Percentiles rank a stretch among this genome's conserved stretches.
Evolutionary conservation across 2,329 filamentous ascomycete species (phyloP).

Genomic region (Chaetomiaceae sp.): DNA sequence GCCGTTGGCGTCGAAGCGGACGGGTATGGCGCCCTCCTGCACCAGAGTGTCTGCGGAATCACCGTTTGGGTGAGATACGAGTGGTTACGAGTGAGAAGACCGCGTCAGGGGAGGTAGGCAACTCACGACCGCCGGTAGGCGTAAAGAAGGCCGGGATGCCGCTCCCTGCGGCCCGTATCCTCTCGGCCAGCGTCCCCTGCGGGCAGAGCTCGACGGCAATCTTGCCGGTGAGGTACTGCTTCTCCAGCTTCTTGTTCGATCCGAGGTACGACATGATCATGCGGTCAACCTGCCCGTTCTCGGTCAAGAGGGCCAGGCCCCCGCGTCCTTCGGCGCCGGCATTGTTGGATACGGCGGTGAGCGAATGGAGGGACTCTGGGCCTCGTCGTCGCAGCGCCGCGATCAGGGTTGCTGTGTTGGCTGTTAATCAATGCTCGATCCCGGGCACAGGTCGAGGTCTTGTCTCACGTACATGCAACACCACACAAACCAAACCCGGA

Average conservation of each 20-base stretch:
- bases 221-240: constrained; percentile 67
- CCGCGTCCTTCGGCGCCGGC: constrained; percentile 63
- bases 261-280: constrained; percentile 72
- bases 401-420: constrained; percentile 52
- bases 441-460: neutral
- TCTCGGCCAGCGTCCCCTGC: constrained; percentile 67
- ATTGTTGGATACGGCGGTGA: constrained; percentile 78
- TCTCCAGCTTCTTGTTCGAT: constrained; percentile 69
- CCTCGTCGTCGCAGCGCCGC: constrained; percentile 57
- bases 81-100: neutral
- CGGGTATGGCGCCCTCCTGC: constrained; percentile 62
- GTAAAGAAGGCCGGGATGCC: constrained; percentile 80
- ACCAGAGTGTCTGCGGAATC: constrained; percentile 50
- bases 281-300: constrained; percentile 63
- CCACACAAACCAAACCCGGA: constrained; percentile 80
- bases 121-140: constrained; percentile 61
- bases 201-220: constrained; percentile 71
- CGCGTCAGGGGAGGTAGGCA: neutral
- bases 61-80: neutral
- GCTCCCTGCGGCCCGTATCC: constrained; percentile 65
- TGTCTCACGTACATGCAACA: constrained; percentile 50
- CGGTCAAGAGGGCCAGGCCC: constrained; percentile 62
- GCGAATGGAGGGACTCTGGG: constrained; percentile 53
- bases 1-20: constrained; percentile 53
- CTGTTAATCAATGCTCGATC: neutral